Evolutionary conservation across 352 stramenopile genomes (phyloP).

Genomic region (Phytophthora pistaciae): DNA sequence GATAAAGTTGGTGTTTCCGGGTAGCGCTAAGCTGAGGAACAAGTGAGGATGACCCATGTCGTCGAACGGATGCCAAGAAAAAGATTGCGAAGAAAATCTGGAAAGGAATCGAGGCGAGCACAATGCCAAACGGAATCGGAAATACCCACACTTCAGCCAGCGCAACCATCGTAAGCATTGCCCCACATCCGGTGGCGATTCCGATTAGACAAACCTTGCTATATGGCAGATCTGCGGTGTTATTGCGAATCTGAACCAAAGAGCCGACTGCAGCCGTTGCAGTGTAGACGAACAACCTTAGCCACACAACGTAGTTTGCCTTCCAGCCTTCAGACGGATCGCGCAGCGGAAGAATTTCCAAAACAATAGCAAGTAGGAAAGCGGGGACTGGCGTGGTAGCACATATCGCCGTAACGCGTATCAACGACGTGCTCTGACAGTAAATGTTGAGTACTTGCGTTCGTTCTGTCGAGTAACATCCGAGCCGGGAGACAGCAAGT

Average conservation of each 20-base stretch:
- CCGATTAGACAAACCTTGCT: neutral
- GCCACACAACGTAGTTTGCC: slow-evolving; percentile 4
- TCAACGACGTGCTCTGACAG: neutral
- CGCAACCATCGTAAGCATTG: neutral
- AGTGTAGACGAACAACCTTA: neutral
- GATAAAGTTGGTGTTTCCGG: slow-evolving; percentile 5
- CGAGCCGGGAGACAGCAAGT: neutral
- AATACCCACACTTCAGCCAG: slow-evolving; percentile 1
- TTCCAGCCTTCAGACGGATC: slow-evolving; percentile 10
- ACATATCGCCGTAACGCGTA: neutral
- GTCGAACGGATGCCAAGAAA: neutral
- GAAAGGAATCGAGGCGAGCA: neutral
- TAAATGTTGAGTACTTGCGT: neutral
- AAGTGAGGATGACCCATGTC: neutral
- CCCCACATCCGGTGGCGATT: neutral
- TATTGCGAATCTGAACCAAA: slow-evolving; percentile 9
- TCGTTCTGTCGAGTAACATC: neutral
- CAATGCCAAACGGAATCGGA: neutral
- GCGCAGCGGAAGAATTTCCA: slow-evolving; percentile 7
- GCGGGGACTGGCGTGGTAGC: neutral
- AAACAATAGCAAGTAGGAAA: slow-evolving; percentile 2
- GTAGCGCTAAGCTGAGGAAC: neutral
- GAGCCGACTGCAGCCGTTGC: neutral
- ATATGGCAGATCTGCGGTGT: neutral
- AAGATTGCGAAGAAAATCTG: neutral